Percentiles rank a stretch among this genome's conserved stretches.
Evolutionary conservation across 106 monocot genomes (phyloP).

Genomic region (Dioscorea zingiberensis): DNA sequence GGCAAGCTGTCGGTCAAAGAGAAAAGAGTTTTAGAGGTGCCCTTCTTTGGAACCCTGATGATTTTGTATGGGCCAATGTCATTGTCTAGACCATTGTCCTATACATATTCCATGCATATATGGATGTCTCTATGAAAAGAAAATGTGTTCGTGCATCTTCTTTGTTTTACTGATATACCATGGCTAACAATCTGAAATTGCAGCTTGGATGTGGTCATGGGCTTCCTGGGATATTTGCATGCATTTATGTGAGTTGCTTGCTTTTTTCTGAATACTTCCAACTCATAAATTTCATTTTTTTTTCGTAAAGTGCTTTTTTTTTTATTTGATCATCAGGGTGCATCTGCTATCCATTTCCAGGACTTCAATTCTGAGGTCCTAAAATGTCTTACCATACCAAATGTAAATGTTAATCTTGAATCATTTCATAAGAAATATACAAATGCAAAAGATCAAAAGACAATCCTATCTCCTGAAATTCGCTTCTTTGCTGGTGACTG

Average conservation of each 20-base stretch:
- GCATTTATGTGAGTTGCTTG: slow-evolving; percentile 36
- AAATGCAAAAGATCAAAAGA: background rate
- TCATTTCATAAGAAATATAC: background rate
- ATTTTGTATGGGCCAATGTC: background rate
- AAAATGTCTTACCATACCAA: slow-evolving; percentile 68
- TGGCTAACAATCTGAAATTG: slow-evolving; percentile 4
- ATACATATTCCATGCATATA: no score
- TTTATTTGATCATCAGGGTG: slow-evolving; percentile 47
- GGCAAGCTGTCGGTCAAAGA: slow-evolving; percentile 36
- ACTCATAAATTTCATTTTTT: background rate
- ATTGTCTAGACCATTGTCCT: no score
- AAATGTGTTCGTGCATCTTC: no score
- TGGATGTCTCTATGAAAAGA: no score
- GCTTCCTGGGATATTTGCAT: slow-evolving; percentile 77
- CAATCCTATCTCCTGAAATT: slow-evolving; percentile 12
- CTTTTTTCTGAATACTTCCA: background rate
- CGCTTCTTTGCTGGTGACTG: slow-evolving; percentile 94
- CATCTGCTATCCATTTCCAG: slow-evolving; percentile 72
- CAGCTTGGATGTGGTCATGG: slow-evolving; percentile 98
- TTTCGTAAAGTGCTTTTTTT: background rate
- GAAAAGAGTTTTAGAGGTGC: slow-evolving; percentile 80
- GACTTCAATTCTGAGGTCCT: slow-evolving; percentile 96
- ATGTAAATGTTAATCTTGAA: slow-evolving; percentile 58
- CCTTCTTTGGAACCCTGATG: slow-evolving; percentile 23
- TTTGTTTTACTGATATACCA: no score